Evolutionary conservation across 257 asterid genomes (phyloP).

Genomic region (Nicotiana tabacum): DNA sequence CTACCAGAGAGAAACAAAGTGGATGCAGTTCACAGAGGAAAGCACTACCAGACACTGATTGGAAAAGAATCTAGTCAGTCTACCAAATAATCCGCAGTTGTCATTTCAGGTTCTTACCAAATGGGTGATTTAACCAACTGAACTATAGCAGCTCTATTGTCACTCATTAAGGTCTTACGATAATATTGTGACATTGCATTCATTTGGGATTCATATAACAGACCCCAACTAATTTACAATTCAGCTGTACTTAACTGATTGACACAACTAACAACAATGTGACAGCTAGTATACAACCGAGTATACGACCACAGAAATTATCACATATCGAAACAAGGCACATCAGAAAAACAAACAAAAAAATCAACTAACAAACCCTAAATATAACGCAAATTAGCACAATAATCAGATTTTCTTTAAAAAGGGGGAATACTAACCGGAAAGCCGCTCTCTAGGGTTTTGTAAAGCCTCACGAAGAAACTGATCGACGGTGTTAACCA

Average conservation of each 20-base stretch:
- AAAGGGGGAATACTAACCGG: slow-evolving; percentile 44
- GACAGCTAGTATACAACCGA: not conserved
- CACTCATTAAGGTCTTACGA: not conserved
- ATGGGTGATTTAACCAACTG: not conserved
- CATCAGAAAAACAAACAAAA: not conserved
- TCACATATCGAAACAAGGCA: not conserved
- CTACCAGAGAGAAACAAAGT: not conserved
- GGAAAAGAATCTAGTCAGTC: not conserved
- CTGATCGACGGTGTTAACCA: slow-evolving; percentile 83
- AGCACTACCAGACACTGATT: not conserved
- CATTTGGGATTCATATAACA: not conserved
- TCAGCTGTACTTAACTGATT: not conserved
- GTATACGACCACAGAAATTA: not conserved
- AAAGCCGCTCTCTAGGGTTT: slow-evolving; percentile 97
- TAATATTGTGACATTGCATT: not conserved
- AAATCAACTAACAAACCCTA: not conserved
- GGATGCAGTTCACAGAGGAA: not conserved
- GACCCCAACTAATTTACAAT: not conserved
- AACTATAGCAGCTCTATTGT: not conserved
- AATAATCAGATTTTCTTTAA: not conserved
- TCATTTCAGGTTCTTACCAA: not conserved
- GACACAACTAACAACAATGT: not conserved
- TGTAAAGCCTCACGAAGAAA: slow-evolving; percentile 92
- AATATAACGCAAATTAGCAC: not conserved
- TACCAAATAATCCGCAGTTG: not conserved